Percentiles rank a stretch among this genome's conserved stretches.
These are phyloP conservation scores for Phialophora verrucosa DNA, from an alignment of 2,329 filamentous ascomycete species.

Conservation along the genomic window DNA sequence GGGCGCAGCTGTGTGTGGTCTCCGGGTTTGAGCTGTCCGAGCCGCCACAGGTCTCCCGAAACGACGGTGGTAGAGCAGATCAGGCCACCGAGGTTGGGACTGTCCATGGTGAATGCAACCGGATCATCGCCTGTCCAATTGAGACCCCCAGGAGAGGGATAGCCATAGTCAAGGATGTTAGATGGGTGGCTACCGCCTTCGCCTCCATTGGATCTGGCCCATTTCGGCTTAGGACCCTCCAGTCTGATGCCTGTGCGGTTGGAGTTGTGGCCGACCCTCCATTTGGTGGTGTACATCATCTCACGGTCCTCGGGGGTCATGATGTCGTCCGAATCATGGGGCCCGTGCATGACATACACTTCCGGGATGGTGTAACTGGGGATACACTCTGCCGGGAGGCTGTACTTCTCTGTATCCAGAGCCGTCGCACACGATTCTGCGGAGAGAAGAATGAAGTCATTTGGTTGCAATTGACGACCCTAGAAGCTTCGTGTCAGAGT, in stretches of 20 bases:
- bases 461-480: slow-evolving; percentile 59
- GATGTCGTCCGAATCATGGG: slow-evolving; percentile 51
- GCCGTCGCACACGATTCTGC: not conserved
- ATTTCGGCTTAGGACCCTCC: slow-evolving; percentile 63
- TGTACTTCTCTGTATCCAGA: not conserved
- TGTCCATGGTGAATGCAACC: slow-evolving; percentile 63
- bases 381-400: not conserved
- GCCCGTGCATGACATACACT: not conserved
- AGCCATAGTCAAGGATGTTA: slow-evolving; percentile 65
- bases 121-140: slow-evolving; percentile 68
- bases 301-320: slow-evolving; percentile 58
- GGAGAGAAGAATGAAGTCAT: slow-evolving; percentile 53
- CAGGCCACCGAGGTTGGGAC: slow-evolving; percentile 66
- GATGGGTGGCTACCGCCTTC: slow-evolving; percentile 65
- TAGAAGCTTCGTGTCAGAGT: slow-evolving; percentile 50
- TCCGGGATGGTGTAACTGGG: not conserved
- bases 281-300: slow-evolving; percentile 61
- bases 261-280: slow-evolving; percentile 66
- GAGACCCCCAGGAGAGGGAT: slow-evolving; percentile 59
- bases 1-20: slow-evolving; percentile 49
- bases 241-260: slow-evolving; percentile 66
- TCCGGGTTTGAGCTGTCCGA: slow-evolving; percentile 66
- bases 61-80: slow-evolving; percentile 61
- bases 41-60: slow-evolving; percentile 63
- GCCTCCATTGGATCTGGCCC: slow-evolving; percentile 61